phyloP scores from a whole-genome alignment of 805 yeast species.

The Wickerhamiella hasegawae region DNA sequence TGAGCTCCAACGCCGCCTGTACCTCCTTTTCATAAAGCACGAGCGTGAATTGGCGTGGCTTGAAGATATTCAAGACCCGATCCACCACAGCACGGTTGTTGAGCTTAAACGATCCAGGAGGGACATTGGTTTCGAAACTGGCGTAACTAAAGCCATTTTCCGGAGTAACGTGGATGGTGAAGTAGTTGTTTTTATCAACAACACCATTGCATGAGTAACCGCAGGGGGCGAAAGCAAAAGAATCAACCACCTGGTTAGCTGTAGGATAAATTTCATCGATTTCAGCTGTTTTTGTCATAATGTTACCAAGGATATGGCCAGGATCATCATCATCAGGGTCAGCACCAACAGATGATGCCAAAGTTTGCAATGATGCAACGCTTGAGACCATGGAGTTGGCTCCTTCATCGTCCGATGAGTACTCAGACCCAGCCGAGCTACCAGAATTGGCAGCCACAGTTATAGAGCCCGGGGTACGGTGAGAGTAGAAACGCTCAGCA shows the following conservation, averaged over 20 bases:
- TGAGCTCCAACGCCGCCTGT: not conserved
- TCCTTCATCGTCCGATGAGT: slow-evolving; percentile 16
- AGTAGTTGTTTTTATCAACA: slow-evolving; percentile 42
- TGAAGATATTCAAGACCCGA: slow-evolving; percentile 46
- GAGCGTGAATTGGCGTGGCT: slow-evolving; percentile 58
- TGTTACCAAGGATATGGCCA: slow-evolving; percentile 68
- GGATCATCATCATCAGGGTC: slow-evolving; percentile 41
- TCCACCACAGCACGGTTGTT: slow-evolving; percentile 39
- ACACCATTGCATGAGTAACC: slow-evolving; percentile 87
- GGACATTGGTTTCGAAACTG: slow-evolving; percentile 80
- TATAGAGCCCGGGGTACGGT: not conserved
- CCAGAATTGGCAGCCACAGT: not conserved
- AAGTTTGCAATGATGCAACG: slow-evolving; percentile 18
- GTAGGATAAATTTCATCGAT: slow-evolving; percentile 43
- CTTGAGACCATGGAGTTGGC: slow-evolving; percentile 17
- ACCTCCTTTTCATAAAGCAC: slow-evolving; percentile 24
- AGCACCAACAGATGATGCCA: slow-evolving; percentile 18
- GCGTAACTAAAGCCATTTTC: slow-evolving; percentile 93
- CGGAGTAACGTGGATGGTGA: slow-evolving; percentile 88
- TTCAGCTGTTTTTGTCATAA: slow-evolving; percentile 46
- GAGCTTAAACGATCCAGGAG: slow-evolving; percentile 26
- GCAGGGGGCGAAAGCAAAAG: slow-evolving; percentile 85
- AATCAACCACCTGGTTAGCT: slow-evolving; percentile 37
- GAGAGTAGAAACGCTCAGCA: slow-evolving; percentile 35
- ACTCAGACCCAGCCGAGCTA: not conserved